Evolutionary conservation across 1,284 basidiomycete species (phyloP).

Genomic region (Termitomyces sp.): DNA sequence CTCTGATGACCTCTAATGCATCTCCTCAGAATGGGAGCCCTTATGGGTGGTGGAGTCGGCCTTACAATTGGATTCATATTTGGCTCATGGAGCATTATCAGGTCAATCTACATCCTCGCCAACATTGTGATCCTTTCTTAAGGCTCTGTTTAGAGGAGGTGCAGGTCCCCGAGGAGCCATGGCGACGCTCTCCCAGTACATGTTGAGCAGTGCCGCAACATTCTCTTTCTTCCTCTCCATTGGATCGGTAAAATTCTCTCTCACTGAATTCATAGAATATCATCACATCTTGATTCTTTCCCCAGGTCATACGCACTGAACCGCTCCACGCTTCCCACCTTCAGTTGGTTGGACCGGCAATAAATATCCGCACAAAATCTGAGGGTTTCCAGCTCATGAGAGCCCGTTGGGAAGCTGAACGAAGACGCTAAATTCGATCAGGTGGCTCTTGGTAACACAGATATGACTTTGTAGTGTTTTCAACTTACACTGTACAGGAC

Average conservation of each 20-base stretch:
- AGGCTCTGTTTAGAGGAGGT: conserved; percentile 57
- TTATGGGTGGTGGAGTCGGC: conserved; percentile 90
- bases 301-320: conserved; percentile 78
- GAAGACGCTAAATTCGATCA: conserved; percentile 26
- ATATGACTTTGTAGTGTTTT: no score
- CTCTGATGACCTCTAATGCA: conserved; percentile 12
- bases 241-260: conserved; percentile 57
- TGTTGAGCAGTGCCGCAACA: conserved; percentile 86
- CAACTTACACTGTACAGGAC: no score
- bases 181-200: conserved; percentile 89
- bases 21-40: conserved; percentile 75
- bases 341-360: conserved; percentile 45
- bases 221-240: conserved; percentile 84
- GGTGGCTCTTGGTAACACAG: background rate
- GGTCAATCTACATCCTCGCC: conserved; percentile 43
- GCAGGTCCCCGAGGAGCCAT: conserved; percentile 83
- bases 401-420: conserved; percentile 67
- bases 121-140: background rate
- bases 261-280: background rate
- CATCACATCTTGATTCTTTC: background rate
- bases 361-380: conserved; percentile 51
- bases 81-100: conserved; percentile 83
- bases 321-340: conserved; percentile 51
- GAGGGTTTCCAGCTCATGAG: conserved; percentile 67
- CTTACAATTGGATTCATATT: conserved; percentile 96